Base-by-base conservation (phyloP, 164 flowering plant genomes). In the Annona squamosa region DNA sequence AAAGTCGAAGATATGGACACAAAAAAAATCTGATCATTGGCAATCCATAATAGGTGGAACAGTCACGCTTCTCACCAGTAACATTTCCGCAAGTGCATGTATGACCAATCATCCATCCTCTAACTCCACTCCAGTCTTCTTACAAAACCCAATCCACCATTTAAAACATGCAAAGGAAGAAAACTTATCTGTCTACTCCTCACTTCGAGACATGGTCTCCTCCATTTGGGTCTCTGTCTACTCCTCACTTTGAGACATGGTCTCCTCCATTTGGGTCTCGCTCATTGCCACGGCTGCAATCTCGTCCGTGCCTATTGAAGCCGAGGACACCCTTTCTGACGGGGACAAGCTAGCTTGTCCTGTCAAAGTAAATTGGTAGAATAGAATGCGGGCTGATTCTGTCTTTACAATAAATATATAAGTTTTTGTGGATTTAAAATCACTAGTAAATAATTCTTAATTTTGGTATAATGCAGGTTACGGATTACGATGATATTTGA, bases 271-370 rank as follows among this genome's bases (percentile, higher is more conserved):
- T 9, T 57, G 72, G 48, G 26, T 71, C 43, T 71, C 61, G 73
- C 3, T 59, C 6, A 48, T 3, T 57, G 44, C 48, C 37, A 72
- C 67, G 26, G 19, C 42, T 12, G 37, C 9, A 5, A 6, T 19
- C 67, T 64, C 42, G 26, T 26, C 63, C 57, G 10, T 73, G 63
- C 41, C 65, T 68, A 77, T 63, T n/a, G 79, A 70, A 76, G 79
- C 79, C 26, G 83, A 81, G 65, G 79, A 78, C 77, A 73, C 73
- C 6, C 1, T 81, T 56, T 81, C 73, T 42, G 74, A 69, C 64
- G 83, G 81, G 12, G 83, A 81, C 65, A 78, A 26, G 37, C 37
- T 26, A 26, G 37, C 37, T 26, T 78, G 65, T 81, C 83, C 12
- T 81, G 3, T 65, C 57, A 71, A 57, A 71, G 12, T 37, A 63